These are phyloP conservation scores for Coemansia sp. DNA, from an alignment of 192 early-diverging fungal species.

Conservation along the genomic window DNA sequence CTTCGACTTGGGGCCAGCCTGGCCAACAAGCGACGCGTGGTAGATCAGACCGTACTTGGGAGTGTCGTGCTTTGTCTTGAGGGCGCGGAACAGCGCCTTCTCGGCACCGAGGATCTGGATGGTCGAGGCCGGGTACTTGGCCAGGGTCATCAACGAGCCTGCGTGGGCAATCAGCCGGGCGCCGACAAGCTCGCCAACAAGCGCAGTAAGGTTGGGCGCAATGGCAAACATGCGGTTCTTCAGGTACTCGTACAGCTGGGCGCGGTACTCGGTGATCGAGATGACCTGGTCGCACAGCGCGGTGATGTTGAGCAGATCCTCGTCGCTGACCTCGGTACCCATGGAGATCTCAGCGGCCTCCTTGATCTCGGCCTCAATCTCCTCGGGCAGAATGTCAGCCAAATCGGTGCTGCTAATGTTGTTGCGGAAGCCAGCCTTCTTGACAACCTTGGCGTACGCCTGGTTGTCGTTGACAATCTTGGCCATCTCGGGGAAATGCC, in stretches of 20 bases:
- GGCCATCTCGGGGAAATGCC: constrained; percentile 99
- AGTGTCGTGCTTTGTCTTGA: constrained; percentile 98
- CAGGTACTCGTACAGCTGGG: constrained; percentile 94
- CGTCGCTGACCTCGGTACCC: constrained; percentile 97
- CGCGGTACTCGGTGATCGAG: constrained; percentile 90
- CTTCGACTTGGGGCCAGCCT: constrained; percentile 94
- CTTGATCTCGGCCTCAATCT: constrained; percentile 89
- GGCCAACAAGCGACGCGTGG: constrained; percentile 95
- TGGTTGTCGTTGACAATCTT: constrained; percentile 95
- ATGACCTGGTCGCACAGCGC: constrained; percentile 96
- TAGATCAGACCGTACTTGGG: constrained; percentile 99
- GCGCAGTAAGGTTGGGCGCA: constrained; percentile 84
- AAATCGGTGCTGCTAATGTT: constrained; percentile 78
- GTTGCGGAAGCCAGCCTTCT: constrained; percentile 88
- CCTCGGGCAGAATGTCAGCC: constrained; percentile 82
- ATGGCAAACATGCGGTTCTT: constrained; percentile 93
- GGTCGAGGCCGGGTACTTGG: constrained; percentile 97
- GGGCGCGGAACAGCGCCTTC: constrained; percentile 99
- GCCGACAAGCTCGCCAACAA: constrained; percentile 98
- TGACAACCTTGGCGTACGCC: constrained; percentile 87
- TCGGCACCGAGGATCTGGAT: constrained; percentile 99
- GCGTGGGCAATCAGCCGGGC: constrained; percentile 97
- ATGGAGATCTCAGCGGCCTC: constrained; percentile 98
- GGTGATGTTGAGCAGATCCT: constrained; percentile 95
- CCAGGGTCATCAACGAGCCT: constrained; percentile 93